Evolutionary conservation across 2,329 filamentous ascomycete species (phyloP), one percentile per base, ranked within the genome.

Genomic region (Mycosphaerella sp.): DNA sequence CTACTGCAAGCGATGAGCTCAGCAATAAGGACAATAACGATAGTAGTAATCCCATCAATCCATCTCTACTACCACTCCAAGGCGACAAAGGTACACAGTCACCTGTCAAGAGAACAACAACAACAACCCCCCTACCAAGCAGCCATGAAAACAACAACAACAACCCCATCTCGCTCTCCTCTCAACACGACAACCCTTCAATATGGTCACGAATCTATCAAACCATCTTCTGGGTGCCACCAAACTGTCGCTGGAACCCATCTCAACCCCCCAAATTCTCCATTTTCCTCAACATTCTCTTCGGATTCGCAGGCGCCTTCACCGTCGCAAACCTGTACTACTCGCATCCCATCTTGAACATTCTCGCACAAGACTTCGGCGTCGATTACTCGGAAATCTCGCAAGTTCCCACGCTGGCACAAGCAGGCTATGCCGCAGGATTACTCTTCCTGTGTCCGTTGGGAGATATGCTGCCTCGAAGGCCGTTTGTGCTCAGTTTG

Each of bases 261-360:
- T 66, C 79, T 0, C 75, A 79, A 49, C 86, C 86, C 6, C 84
- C 84, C 0, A 73, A 76, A 28, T 88, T 91, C 67, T 84, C 79
- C 1, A 70, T 87, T 59, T 71, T 73, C 2, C 72, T 87, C 64
- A 90, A 90, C 61, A 65, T 89, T 2, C 69, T 90, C 1, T 88
- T 89, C 55, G 83, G 78, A 1, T 77, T 85, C 61, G 85, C 78
- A 0, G 76, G 71, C 0, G 77, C 82, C 3, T 82, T 88, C 58
- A 87, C 85, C 0, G 87, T 90, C 6, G 86, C 86, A 14, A 90
- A 90, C 59, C 72, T 91, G 2, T 91, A 91, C 70, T 89, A 91
- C 68, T 87, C 79, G 53, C 86, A 90, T 61, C 86, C 87, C 0
- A 86, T 91, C 41, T 72, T 91, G 18, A 88, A 89, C 63, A 79